These are phyloP conservation scores for Prasinococcaceae sp. DNA, from an alignment of 139 green algal genomes.

Conservation along the genomic window DNA sequence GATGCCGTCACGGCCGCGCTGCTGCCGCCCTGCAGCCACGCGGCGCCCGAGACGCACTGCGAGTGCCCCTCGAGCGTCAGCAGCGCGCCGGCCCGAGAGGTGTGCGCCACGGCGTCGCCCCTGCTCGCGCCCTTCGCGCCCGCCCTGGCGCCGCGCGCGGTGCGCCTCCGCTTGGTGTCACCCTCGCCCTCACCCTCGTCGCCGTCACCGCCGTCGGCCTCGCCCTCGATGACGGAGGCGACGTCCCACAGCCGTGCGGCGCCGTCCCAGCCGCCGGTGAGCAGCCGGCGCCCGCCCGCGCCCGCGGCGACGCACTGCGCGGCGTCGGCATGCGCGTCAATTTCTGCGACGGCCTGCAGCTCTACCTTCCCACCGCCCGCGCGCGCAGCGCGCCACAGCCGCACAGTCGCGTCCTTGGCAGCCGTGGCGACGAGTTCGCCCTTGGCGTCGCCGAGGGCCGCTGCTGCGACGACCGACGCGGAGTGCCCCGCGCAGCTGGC, in stretches of 20 bases:
- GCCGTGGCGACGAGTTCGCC: constrained; percentile 27
- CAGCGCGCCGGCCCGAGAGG: background rate
- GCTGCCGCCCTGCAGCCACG: constrained; percentile 40
- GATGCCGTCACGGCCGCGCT: constrained; percentile 39
- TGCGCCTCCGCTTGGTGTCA: too few species aligned
- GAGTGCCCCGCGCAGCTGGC: background rate
- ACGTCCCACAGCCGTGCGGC: too few species aligned
- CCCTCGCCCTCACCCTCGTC: too few species aligned
- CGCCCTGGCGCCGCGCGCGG: background rate
- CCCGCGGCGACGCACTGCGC: too few species aligned
- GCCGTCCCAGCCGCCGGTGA: too few species aligned
- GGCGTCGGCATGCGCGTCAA: too few species aligned
- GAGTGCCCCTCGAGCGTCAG: constrained; percentile 37
- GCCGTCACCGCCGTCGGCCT: too few species aligned
- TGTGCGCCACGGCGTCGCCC: background rate
- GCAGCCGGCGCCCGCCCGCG: too few species aligned
- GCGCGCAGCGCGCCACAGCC: too few species aligned
- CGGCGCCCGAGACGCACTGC: constrained; percentile 44
- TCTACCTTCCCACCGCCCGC: too few species aligned
- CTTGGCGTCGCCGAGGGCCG: background rate
- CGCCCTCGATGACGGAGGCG: too few species aligned
- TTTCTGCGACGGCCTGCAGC: too few species aligned
- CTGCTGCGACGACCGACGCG: background rate
- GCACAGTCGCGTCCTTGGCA: constrained; percentile 36
- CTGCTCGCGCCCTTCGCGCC: background rate